Conservation (phyloP, 352 stramenopile genomes). For the Pseudoperonospora humuli region DNA sequence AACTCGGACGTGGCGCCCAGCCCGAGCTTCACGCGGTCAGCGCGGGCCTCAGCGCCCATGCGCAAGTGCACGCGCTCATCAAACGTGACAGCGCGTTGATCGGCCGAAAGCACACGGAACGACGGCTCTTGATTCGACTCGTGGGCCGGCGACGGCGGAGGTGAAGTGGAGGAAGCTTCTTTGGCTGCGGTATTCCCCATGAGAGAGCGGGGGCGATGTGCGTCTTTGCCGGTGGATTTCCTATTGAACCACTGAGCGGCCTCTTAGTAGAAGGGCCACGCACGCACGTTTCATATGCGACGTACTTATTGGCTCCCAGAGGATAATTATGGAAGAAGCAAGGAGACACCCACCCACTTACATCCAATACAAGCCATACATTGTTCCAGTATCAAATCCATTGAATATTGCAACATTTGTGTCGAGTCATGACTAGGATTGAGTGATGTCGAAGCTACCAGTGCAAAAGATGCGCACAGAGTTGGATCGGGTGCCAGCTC, state of each 20-base stretch:
- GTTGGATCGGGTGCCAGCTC: too few species aligned
- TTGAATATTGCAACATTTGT: too few species aligned
- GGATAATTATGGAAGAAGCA: too few species aligned
- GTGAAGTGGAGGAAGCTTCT: constrained; percentile 6
- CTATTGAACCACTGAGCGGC: not conserved
- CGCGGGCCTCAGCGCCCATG: constrained; percentile 3
- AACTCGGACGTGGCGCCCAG: constrained; percentile 56
- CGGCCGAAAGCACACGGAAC: constrained; percentile 59
- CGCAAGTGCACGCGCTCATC: constrained; percentile 72
- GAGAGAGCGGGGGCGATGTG: not conserved
- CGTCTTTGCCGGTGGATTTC: constrained; percentile 8
- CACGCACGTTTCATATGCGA: constrained; percentile 9
- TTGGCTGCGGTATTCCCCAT: constrained; percentile 31
- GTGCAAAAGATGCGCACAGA: too few species aligned
- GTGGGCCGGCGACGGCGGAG: not conserved
- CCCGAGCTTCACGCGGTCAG: constrained; percentile 38
- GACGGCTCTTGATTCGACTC: constrained; percentile 7
- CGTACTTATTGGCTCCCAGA: constrained; percentile 14
- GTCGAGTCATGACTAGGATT: too few species aligned
- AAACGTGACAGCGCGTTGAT: constrained; percentile 75
- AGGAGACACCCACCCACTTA: too few species aligned
- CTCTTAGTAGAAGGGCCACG: constrained; percentile 1
- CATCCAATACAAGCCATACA: too few species aligned
- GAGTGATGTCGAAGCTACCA: too few species aligned
- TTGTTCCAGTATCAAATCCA: too few species aligned